Evolutionary conservation across 2,329 filamentous ascomycete genomes (phyloP), one percentile per base, ranked within the genome.

Genomic region (Ophiostoma pallidulum): DNA sequence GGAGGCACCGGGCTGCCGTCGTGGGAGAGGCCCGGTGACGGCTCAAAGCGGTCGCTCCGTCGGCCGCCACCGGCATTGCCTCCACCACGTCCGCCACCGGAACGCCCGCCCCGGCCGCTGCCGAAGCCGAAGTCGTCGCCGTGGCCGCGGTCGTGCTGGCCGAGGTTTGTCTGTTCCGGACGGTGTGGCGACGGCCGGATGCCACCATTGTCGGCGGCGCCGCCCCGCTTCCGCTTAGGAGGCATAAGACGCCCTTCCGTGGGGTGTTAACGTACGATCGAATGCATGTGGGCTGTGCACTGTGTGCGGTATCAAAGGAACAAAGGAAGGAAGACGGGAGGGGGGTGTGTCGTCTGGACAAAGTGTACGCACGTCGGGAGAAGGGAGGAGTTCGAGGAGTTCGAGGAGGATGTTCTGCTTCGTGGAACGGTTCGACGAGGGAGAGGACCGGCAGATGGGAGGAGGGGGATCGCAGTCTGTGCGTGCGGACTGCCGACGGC

Each of bases 141-240:
- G 43, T 64, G 62, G 54, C 73, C 71, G 63, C 73, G 64, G 47
- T 82, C 78, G 60, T 80, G 75, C 53, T 80, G 77, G 37, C 67
- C 75, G 47, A 80, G 59, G 33, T 64, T 59, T 7, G 73, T 73
- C 56, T 81, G 74, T 45, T 68, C 71, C 40, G 80, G 78, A 29
- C 78, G 75, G 63, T 83, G 78, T 44, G 80, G 80, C 43, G 79
- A 74, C 18, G 78, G 78, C 51, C 80, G 70, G 53, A 64, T 65
- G 48, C 66, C 68, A 41, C 68, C 68, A 44, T 58, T 52, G 49
- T 79, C 75, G 52, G 64, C 73, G n/a, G 44, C 47, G 59, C 67
- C 51, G 59, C 68, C 66, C 62, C 75, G 72, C 71, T 80, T 80
- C 58, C 77, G 71, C 65, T 80, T 80, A 24, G 72, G 70, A 66